A percentile compares a stretch with the other conserved stretches of the same genome.
Evolutionary conservation across 352 stramenopile species (phyloP).

Genomic region (Achlya hypogyna): DNA sequence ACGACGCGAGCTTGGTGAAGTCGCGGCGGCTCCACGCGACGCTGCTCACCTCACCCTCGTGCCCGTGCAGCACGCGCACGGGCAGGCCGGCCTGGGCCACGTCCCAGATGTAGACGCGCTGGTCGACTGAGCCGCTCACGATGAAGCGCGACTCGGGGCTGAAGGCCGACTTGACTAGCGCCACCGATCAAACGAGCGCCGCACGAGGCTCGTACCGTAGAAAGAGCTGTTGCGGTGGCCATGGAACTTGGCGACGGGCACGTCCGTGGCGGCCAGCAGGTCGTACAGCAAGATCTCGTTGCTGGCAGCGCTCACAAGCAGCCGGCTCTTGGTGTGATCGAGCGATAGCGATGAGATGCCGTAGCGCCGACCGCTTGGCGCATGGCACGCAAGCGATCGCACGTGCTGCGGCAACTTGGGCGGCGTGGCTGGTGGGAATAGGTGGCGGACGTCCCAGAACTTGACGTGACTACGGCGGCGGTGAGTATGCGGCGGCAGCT

Average conservation of each 20-base stretch:
- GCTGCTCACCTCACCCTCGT: constrained; percentile 55
- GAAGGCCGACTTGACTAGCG: constrained; percentile 39
- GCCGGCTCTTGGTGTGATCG: constrained; percentile 24
- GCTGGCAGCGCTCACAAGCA: constrained; percentile 58
- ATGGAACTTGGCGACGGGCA: constrained; percentile 29
- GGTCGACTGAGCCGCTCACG: constrained; percentile 40
- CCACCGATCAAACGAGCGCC: not conserved
- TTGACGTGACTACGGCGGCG: constrained; percentile 34
- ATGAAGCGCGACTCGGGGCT: constrained; percentile 56
- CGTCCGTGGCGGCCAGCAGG: constrained; percentile 3
- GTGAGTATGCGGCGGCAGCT: not conserved
- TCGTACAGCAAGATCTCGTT: constrained; percentile 52
- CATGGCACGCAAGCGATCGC: constrained; percentile 3
- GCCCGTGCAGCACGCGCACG: constrained; percentile 42
- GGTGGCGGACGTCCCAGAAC: constrained; percentile 52
- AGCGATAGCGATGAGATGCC: constrained; percentile 53
- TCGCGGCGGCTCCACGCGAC: constrained; percentile 45
- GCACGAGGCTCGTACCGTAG: constrained; percentile 30
- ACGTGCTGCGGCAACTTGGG: constrained; percentile 18
- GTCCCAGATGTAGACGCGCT: constrained; percentile 53
- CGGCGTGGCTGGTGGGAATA: constrained; percentile 23
- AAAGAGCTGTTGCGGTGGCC: constrained; percentile 55
- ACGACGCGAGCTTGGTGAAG: constrained; percentile 41
- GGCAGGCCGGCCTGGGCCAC: constrained; percentile 20
- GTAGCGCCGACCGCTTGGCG: constrained; percentile 22